Percentiles rank a stretch among this genome's conserved stretches.
Conservation (phyloP, 1,284 basidiomycete genomes). For the Lentinus polychrous region DNA sequence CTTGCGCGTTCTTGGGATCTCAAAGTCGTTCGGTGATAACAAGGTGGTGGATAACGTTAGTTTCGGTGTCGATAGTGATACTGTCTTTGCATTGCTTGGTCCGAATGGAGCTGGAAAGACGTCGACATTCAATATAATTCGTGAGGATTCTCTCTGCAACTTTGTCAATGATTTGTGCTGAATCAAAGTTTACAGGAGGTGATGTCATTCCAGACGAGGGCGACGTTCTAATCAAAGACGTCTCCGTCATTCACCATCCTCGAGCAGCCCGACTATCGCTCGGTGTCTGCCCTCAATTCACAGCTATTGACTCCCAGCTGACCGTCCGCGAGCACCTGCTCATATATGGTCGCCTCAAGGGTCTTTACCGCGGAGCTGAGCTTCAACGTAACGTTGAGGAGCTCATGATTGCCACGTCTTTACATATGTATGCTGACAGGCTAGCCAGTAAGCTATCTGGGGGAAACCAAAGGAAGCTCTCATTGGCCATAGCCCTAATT, state of each 20-base stretch:
- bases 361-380: constrained; percentile 43
- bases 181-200: constrained; percentile 38
- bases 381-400: constrained; percentile 48
- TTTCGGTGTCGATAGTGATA: constrained; percentile 57
- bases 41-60: constrained; percentile 67
- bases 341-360: constrained; percentile 65
- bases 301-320: constrained; percentile 71
- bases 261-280: constrained; percentile 57
- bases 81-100: constrained; percentile 69
- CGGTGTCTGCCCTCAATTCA: constrained; percentile 80
- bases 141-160: constrained; percentile 30
- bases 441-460: constrained; percentile 70
- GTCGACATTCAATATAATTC: constrained; percentile 71
- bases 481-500: constrained; percentile 73
- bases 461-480: constrained; percentile 76
- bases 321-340: constrained; percentile 72
- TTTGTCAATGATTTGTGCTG: neutral
- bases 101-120: constrained; percentile 82
- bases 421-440: constrained; percentile 58
- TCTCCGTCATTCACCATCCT: constrained; percentile 56
- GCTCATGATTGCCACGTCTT: constrained; percentile 53
- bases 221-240: constrained; percentile 58
- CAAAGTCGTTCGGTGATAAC: constrained; percentile 49
- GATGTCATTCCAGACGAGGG: constrained; percentile 56
- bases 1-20: constrained; percentile 59